Conservation (phyloP, 2,329 filamentous ascomycete species). For the Pyricularia sp. region DNA sequence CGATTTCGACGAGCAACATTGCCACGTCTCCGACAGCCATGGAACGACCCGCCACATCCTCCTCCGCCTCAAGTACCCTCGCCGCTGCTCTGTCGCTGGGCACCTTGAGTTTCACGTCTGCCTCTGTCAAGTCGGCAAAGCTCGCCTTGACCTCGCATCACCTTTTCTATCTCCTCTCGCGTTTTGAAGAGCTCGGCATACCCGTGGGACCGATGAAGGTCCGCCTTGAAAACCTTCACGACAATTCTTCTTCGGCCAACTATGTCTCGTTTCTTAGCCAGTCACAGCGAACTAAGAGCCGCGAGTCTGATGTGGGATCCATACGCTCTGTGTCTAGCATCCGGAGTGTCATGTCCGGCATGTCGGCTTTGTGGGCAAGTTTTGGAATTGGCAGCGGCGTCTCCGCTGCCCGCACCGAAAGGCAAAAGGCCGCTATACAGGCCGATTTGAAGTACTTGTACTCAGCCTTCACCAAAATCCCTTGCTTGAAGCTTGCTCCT, state of each 20-base stretch:
- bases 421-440: conserved; percentile 73
- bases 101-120: conserved; percentile 71
- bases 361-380: conserved; percentile 85
- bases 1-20: conserved; percentile 30
- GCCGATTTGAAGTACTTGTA: conserved; percentile 92
- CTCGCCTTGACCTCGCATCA: conserved; percentile 90
- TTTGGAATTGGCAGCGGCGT: conserved; percentile 73
- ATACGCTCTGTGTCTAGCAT: conserved; percentile 95
- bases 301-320: conserved; percentile 72
- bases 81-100: conserved; percentile 80
- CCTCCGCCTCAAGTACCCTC: conserved; percentile 60
- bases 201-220: conserved; percentile 93
- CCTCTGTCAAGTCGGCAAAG: conserved; percentile 77
- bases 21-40: conserved; percentile 44
- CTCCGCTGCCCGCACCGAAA: conserved; percentile 70
- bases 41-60: conserved; percentile 49
- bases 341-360: conserved; percentile 91
- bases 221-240: conserved; percentile 85
- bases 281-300: conserved; percentile 66
- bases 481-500: conserved; percentile 77
- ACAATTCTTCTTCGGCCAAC: conserved; percentile 72
- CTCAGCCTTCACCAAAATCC: conserved; percentile 96
- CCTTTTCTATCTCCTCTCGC: conserved; percentile 88
- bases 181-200: conserved; percentile 86
- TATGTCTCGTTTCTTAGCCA: conserved; percentile 93